Conservation (phyloP, 306 rosid species). For the Abrus pulchellus region DNA sequence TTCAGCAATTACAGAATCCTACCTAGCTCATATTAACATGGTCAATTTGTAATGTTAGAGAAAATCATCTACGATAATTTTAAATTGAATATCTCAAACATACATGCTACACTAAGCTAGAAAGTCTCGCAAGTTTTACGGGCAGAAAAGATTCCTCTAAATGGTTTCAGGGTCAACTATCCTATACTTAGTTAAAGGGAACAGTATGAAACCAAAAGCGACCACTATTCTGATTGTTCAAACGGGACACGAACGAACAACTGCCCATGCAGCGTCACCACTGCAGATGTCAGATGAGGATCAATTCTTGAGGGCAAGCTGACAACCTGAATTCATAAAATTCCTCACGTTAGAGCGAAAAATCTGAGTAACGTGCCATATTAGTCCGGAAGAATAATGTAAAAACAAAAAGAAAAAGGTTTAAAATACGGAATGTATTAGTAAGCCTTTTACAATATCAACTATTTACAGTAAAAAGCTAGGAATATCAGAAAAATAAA, state of each 20-base stretch:
- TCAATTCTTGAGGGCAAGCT: conserved; percentile 92
- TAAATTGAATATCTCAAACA: background rate
- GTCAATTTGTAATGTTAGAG: conserved; percentile 37
- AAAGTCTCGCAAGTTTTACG: conserved; percentile 26
- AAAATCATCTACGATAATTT: conserved; percentile 26
- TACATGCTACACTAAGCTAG: conserved; percentile 45
- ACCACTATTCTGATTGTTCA: conserved; percentile 74
- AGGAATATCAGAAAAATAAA: conserved; percentile 6
- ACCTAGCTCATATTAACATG: conserved; percentile 51
- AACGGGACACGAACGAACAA: conserved; percentile 95
- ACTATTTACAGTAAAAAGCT: background rate
- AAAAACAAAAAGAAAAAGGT: background rate
- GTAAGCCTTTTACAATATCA: background rate
- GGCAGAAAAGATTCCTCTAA: conserved; percentile 34
- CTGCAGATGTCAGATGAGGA: conserved; percentile 97
- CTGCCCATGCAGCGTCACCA: conserved; percentile 97
- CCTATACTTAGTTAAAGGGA: conserved; percentile 28
- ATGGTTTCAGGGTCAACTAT: conserved; percentile 56
- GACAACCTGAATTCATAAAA: conserved; percentile 67
- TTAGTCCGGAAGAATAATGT: background rate
- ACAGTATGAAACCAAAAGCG: conserved; percentile 9
- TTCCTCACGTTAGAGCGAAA: background rate
- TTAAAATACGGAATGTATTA: background rate
- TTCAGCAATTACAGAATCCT: conserved; percentile 45
- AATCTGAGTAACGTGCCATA: background rate